Evolutionary conservation across 2,329 filamentous ascomycete genomes (phyloP).

Genomic region (Pseudocercospora eumusae): DNA sequence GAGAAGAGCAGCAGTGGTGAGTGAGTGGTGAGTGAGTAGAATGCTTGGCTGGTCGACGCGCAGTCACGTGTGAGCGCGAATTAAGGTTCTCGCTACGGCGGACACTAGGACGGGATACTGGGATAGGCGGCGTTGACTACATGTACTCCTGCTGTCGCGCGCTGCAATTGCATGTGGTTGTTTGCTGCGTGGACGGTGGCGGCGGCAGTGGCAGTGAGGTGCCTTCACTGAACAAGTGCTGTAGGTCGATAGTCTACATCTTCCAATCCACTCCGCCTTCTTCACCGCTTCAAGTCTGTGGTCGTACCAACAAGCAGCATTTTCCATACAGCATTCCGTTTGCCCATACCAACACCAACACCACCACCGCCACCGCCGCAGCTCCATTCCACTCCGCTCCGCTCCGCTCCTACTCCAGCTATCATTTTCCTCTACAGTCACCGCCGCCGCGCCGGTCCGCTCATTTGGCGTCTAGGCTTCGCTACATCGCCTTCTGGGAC

Average conservation of each 20-base stretch:
- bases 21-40: neutral
- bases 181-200: neutral
- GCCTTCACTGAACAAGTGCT: neutral
- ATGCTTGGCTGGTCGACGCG: neutral
- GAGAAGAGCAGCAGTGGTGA: neutral
- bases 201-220: too few relatives aligned
- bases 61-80: neutral
- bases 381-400: slow-evolving; percentile 3
- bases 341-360: too few relatives aligned
- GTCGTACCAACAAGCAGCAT: neutral
- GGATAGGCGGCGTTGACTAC: neutral
- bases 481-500: neutral
- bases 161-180: neutral
- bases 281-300: neutral
- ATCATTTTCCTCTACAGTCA: neutral
- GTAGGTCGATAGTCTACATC: slow-evolving; percentile 9
- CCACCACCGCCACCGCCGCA: too few relatives aligned
- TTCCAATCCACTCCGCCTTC: neutral
- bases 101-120: neutral
- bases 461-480: neutral
- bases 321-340: neutral
- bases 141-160: neutral
- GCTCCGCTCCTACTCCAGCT: too few relatives aligned
- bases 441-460: too few relatives aligned
- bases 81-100: neutral